Evolutionary conservation across 768 basidiomycete species (phyloP).

Genomic region (Trametes cingulata): DNA sequence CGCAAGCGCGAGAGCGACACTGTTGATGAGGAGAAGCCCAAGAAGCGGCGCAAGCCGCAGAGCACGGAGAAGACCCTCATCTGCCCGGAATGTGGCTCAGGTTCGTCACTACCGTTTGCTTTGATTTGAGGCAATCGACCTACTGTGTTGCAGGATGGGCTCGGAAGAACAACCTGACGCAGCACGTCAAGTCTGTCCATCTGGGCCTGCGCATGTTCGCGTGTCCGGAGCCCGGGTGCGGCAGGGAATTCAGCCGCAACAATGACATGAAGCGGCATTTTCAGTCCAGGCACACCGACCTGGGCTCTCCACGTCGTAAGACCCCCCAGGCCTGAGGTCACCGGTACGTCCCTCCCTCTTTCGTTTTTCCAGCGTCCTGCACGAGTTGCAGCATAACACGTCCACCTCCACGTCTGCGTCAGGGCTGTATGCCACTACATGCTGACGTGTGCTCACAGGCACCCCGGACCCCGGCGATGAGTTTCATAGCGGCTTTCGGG

Average conservation of each 20-base stretch:
- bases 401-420: not conserved
- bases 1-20: not conserved
- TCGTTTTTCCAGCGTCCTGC: not conserved
- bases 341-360: not conserved
- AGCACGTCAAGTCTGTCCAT: conserved; percentile 13
- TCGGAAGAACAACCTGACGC: conserved; percentile 5
- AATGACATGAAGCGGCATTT: conserved; percentile 13
- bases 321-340: not conserved
- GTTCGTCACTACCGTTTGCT: not conserved
- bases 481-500: conserved; percentile 8
- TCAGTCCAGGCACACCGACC: conserved; percentile 12
- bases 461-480: conserved; percentile 7
- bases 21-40: not conserved
- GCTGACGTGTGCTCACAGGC: not conserved
- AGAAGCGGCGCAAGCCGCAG: not conserved
- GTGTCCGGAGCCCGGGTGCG: not conserved
- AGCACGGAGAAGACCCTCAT: not conserved
- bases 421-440: not conserved
- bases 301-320: conserved; percentile 18
- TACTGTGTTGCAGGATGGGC: not conserved
- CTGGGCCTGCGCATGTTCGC: not conserved
- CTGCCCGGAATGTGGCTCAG: not conserved
- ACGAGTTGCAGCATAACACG: no score
- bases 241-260: conserved; percentile 10
- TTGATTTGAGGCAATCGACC: not conserved